Conservation (phyloP, 192 early-diverging fungal genomes). For the Coemansia guatemalensis region DNA sequence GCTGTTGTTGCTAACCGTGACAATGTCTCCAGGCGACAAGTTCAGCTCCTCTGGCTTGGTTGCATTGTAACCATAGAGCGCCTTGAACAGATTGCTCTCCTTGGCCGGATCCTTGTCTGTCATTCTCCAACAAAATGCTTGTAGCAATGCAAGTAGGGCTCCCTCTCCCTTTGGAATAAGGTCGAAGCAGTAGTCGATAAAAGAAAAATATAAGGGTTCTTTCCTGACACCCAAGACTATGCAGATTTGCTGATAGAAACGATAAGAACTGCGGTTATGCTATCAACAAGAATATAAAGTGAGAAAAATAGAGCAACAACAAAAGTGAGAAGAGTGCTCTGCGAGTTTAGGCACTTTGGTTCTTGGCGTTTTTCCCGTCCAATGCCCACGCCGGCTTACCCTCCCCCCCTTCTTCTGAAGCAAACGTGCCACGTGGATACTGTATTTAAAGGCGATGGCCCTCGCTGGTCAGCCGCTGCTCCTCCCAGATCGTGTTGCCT, state of each 20-base stretch:
- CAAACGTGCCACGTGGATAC: slow-evolving; percentile 5
- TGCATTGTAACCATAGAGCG: slow-evolving; percentile 39
- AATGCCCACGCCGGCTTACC: neutral
- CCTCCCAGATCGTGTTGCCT: slow-evolving; percentile 88
- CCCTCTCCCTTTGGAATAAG: neutral
- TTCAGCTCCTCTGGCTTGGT: slow-evolving; percentile 48
- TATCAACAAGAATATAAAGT: slow-evolving; percentile 12
- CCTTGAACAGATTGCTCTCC: slow-evolving; percentile 37
- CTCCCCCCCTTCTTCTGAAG: neutral
- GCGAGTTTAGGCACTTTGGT: neutral
- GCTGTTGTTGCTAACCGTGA: slow-evolving; percentile 36
- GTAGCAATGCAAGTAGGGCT: too few relatives aligned
- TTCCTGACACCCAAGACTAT: neutral
- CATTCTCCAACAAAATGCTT: too few relatives aligned
- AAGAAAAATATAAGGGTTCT: neutral
- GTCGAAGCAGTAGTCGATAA: neutral
- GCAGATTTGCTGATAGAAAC: neutral
- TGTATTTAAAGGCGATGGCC: slow-evolving; percentile 28
- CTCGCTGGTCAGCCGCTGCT: slow-evolving; percentile 54
- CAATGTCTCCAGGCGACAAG: slow-evolving; percentile 37
- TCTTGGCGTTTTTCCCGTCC: slow-evolving; percentile 2
- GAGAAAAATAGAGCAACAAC: slow-evolving; percentile 1
- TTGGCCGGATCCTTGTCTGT: slow-evolving; percentile 36
- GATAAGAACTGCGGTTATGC: neutral
- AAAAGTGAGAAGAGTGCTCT: slow-evolving; percentile 1